Percentiles rank a stretch among this genome's conserved stretches.
Evolutionary conservation across 306 rosid genomes (phyloP).

Genomic region (Glycine latifolia): DNA sequence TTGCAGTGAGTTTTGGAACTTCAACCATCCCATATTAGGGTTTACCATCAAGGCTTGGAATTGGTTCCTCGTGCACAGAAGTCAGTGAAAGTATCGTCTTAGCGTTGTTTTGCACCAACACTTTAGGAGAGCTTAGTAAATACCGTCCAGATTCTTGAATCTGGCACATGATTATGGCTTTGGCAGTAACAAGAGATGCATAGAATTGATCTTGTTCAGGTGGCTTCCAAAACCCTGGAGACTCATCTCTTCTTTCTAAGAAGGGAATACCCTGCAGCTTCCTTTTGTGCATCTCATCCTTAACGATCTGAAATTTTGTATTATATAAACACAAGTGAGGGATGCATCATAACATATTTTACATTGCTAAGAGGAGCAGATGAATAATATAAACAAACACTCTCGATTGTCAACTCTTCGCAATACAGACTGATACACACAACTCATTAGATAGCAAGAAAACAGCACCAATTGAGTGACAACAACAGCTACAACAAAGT

Average conservation of each 20-base stretch:
- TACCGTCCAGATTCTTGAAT: constrained; percentile 55
- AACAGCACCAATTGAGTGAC: neutral
- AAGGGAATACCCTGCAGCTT: constrained; percentile 49
- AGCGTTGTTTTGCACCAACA: constrained; percentile 47
- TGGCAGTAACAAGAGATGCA: constrained; percentile 66
- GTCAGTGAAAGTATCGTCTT: constrained; percentile 50
- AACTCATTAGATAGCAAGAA: neutral
- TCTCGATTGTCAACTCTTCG: constrained; percentile 5
- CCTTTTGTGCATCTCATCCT: constrained; percentile 80
- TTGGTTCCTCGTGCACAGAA: constrained; percentile 53
- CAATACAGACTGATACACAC: neutral
- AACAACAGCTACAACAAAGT: too few relatives aligned
- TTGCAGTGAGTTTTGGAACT: constrained; percentile 27
- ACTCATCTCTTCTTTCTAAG: constrained; percentile 47
- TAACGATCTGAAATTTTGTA: constrained; percentile 63
- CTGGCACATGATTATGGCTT: constrained; percentile 38
- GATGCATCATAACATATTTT: constrained; percentile 9
- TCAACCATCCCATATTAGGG: constrained; percentile 46
- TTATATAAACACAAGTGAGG: neutral
- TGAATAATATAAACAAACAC: neutral
- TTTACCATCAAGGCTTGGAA: constrained; percentile 52
- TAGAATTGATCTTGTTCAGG: constrained; percentile 75
- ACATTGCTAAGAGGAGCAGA: neutral
- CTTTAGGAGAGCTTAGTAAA: constrained; percentile 49
- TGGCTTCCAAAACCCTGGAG: constrained; percentile 50